Evolutionary conservation across 2,329 filamentous ascomycete genomes (phyloP), one percentile per base, ranked within the genome.

Genomic region (Epichloe sibirici): DNA sequence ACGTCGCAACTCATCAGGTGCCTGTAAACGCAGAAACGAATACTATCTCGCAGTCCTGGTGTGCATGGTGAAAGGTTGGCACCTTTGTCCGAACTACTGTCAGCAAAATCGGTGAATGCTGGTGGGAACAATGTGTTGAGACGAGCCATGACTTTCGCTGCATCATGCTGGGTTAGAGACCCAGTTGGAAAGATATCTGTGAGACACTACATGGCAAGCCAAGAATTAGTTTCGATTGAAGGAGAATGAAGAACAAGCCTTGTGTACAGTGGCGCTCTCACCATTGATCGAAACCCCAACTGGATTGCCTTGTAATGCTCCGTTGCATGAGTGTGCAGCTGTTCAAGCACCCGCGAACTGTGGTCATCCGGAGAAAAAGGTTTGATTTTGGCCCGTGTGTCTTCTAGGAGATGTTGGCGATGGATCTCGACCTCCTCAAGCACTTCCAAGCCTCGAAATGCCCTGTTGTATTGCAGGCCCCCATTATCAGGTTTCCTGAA

Each of bases 111-210:
- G 8, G 58, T 49, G 9, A 57, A 51, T 9, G 51, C 46, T 1
- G 66, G 53, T 1, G 68, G 65, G 37, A 70, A 66, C 21, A 71
- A 56, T 5, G 68, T 61, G 48, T 71, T 70, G 25, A 70, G 56
- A 6, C 60, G 58, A 23, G 65, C 67, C 66, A 70, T 64, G 37
- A 67, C 58, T 13, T 58, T 55, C 5, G 57, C 51, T 3, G 48
- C 42, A 13, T 59, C 53, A 28, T 58, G 57, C 48, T 49, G 51
- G 17, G 39, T 15, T 2, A 54, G 39, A 21, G 43, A 35, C 21
- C 53, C 52, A 17, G 53, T 53, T 34, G 46, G 51, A 13, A 48
- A 45, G 17, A 50, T 37, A 34, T 53, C 45, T 9, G 49, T 25
- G 3, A 53, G n/a, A 31, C 45, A 55, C 53, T 51, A 7, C 12